Conservation (phyloP, 2,329 filamentous ascomycete species). For the Hypomyces rosellus region DNA sequence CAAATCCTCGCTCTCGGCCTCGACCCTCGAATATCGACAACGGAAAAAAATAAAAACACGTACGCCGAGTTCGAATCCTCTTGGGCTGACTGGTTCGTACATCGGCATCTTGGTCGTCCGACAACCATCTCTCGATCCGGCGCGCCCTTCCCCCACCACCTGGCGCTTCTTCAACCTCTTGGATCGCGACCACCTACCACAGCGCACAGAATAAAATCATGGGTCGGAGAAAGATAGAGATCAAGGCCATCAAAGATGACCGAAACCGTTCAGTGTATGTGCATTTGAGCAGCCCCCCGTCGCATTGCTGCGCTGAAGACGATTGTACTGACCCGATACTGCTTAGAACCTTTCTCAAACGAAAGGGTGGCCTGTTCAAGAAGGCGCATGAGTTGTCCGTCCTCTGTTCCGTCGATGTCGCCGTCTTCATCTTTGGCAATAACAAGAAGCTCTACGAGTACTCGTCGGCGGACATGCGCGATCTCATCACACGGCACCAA, state of each 20-base stretch:
- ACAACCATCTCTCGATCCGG: not conserved
- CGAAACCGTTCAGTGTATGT: slow-evolving; percentile 94
- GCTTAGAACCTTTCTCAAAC: slow-evolving; percentile 87
- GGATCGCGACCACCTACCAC: slow-evolving; percentile 10
- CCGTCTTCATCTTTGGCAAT: slow-evolving; percentile 96
- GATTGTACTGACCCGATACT: slow-evolving; percentile 16
- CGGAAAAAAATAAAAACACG: not conserved
- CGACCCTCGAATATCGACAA: slow-evolving; percentile 2
- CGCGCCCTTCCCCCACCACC: not conserved
- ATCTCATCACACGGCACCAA: slow-evolving; percentile 81
- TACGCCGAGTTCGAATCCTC: not conserved
- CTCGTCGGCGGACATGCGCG: slow-evolving; percentile 87
- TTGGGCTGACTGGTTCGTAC: too few species aligned
- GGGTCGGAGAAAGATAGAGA: slow-evolving; percentile 99
- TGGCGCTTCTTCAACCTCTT: slow-evolving; percentile 14
- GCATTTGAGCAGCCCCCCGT: slow-evolving; percentile 6
- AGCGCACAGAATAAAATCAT: slow-evolving; percentile 32
- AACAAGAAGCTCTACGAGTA: slow-evolving; percentile 99
- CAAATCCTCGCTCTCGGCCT: not conserved
- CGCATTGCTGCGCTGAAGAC: slow-evolving; percentile 1
- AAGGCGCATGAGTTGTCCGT: slow-evolving; percentile 98
- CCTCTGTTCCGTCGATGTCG: slow-evolving; percentile 95
- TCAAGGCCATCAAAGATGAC: slow-evolving; percentile 99
- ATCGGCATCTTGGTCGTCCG: not conserved
- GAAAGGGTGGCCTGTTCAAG: slow-evolving; percentile 98